These are phyloP conservation scores for Acanthamoeba sp. DNA, from an alignment of 208 protist species.

Conservation along the genomic window DNA sequence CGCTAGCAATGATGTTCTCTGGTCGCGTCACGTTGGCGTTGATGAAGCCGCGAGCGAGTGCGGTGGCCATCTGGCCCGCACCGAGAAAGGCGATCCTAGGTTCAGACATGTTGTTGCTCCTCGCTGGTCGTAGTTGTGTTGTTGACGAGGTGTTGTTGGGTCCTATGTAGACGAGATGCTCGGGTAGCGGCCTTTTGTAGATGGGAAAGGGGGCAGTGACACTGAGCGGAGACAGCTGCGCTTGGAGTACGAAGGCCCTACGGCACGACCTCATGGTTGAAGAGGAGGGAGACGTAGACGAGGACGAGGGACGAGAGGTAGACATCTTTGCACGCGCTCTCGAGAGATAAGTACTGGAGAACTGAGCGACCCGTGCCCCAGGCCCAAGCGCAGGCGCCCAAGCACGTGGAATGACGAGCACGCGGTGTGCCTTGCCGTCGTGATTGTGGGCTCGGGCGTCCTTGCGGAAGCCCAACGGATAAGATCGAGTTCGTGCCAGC, in stretches of 20 bases:
- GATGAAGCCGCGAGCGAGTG: constrained; percentile 73
- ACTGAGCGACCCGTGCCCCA: neutral
- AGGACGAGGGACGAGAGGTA: neutral
- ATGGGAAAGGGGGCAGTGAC: neutral
- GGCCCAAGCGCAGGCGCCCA: neutral
- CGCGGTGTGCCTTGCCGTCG: neutral
- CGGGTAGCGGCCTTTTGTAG: neutral
- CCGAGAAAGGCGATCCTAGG: constrained; percentile 94
- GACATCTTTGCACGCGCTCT: neutral
- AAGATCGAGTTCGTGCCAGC: no score
- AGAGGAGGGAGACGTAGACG: neutral
- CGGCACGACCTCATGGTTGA: neutral
- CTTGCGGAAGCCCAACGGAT: no score
- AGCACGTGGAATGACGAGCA: neutral
- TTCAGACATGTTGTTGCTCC: neutral
- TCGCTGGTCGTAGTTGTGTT: neutral
- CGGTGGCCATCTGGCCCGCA: constrained; percentile 94
- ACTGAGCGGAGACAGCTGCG: neutral
- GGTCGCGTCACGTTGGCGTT: constrained; percentile 39
- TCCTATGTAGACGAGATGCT: neutral
- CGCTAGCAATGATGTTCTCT: constrained; percentile 81
- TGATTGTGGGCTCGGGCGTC: no score
- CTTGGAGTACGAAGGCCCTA: constrained; percentile 20
- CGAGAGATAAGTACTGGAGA: neutral
- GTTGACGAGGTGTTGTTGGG: neutral